Evolutionary conservation across 2,329 filamentous ascomycete species (phyloP).

Genomic region (Epichloe brachyelytri): DNA sequence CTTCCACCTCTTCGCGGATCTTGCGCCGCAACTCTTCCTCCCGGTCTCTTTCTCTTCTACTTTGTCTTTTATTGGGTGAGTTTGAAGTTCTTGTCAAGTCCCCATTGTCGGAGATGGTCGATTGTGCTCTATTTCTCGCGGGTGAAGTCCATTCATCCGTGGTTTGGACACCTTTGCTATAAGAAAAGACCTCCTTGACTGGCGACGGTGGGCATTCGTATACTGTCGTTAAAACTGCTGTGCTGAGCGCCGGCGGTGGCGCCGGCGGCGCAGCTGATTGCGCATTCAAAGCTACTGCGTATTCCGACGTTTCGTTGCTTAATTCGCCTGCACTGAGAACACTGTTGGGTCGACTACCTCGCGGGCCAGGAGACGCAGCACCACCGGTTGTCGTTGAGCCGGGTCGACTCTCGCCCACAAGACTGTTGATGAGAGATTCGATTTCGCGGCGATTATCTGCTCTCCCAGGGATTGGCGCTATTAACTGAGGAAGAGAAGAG

Average conservation of each 20-base stretch:
- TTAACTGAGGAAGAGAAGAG: constrained; percentile 25
- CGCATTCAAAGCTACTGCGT: constrained; percentile 32
- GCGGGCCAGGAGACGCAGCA: constrained; percentile 50
- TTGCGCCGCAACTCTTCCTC: constrained; percentile 84
- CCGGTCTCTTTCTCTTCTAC: constrained; percentile 64
- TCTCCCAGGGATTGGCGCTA: constrained; percentile 57
- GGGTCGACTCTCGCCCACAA: constrained; percentile 68
- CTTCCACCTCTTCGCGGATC: constrained; percentile 79
- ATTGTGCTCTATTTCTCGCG: constrained; percentile 30
- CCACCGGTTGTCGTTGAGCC: constrained; percentile 52
- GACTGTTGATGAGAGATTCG: constrained; percentile 71
- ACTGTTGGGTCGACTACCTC: constrained; percentile 72
- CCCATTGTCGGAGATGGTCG: constrained; percentile 45
- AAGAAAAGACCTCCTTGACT: constrained; percentile 77
- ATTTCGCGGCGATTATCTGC: constrained; percentile 61
- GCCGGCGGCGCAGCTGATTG: constrained; percentile 15
- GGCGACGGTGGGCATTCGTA: constrained; percentile 69
- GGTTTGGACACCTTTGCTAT: constrained; percentile 95
- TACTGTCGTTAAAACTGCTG: constrained; percentile 60
- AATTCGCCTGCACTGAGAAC: constrained; percentile 71
- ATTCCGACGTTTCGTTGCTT: constrained; percentile 60
- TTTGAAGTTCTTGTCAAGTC: constrained; percentile 40
- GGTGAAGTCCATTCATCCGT: constrained; percentile 57
- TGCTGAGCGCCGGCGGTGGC: constrained; percentile 43
- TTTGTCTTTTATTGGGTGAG: constrained; percentile 59